These are phyloP conservation scores for Rutstroemia sp. DNA, from an alignment of 2,329 filamentous ascomycete species.

Conservation along the genomic window DNA sequence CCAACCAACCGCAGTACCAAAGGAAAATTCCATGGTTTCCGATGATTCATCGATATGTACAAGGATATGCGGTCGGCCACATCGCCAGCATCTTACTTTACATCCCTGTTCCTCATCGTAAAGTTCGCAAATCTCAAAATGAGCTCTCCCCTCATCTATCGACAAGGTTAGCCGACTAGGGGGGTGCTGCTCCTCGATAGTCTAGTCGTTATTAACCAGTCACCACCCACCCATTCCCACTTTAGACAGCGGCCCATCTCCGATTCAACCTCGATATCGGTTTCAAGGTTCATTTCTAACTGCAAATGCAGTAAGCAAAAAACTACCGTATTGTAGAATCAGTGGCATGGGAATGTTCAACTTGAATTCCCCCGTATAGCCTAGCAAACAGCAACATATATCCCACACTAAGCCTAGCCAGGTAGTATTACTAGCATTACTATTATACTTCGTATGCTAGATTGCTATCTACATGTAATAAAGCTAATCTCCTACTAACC, in stretches of 20 bases:
- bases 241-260: background rate
- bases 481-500: too few species aligned
- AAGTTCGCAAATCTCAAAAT: slow-evolving; percentile 9
- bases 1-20: too few species aligned
- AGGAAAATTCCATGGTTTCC: background rate
- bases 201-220: background rate
- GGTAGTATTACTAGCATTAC: too few species aligned
- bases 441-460: too few species aligned
- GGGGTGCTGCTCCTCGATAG: too few species aligned
- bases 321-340: too few species aligned
- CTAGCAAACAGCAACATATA: too few species aligned
- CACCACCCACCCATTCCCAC: background rate
- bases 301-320: too few species aligned
- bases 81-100: slow-evolving; percentile 4
- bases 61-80: background rate
- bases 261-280: background rate
- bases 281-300: background rate
- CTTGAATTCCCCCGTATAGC: too few species aligned
- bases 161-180: background rate
- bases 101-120: slow-evolving; percentile 4
- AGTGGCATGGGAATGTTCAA: too few species aligned
- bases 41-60: background rate
- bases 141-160: slow-evolving; percentile 3
- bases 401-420: too few species aligned
- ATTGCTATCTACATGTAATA: too few species aligned